These are phyloP conservation scores for Starmera caribaea DNA, from an alignment of 805 yeast genomes.

Conservation along the genomic window DNA sequence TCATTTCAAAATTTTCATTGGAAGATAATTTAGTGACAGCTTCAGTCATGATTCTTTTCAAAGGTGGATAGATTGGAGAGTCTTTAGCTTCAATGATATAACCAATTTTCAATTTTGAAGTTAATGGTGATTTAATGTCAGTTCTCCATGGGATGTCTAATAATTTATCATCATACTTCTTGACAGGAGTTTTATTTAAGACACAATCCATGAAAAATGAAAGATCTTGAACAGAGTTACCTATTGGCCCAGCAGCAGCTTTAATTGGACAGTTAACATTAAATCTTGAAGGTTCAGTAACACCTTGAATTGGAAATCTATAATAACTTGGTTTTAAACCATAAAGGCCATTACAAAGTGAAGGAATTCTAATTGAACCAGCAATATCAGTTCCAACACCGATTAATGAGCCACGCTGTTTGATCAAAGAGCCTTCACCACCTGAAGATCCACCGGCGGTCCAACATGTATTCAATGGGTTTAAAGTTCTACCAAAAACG, in stretches of 20 bases:
- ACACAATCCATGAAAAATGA: constrained; percentile 52
- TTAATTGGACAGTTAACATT: constrained; percentile 30
- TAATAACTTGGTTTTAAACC: constrained; percentile 40
- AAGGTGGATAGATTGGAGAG: too few species aligned
- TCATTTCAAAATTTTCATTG: too few species aligned
- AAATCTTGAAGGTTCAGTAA: constrained; percentile 13
- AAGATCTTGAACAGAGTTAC: constrained; percentile 50
- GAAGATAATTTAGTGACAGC: too few species aligned
- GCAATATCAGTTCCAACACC: constrained; percentile 58
- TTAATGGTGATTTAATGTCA: too few species aligned
- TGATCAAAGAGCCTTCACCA: constrained; percentile 48
- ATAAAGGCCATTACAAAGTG: constrained; percentile 40
- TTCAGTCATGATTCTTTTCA: too few species aligned
- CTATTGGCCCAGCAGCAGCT: constrained; percentile 60
- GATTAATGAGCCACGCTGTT: constrained; percentile 37
- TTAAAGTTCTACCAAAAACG: constrained; percentile 39
- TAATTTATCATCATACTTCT: constrained; percentile 32
- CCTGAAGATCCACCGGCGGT: constrained; percentile 52
- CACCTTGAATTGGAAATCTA: constrained; percentile 24
- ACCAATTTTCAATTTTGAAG: too few species aligned
- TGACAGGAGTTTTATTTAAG: constrained; percentile 43
- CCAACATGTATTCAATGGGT: constrained; percentile 37
- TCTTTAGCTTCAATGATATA: too few species aligned
- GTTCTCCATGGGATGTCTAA: constrained; percentile 14
- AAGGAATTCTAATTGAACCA: constrained; percentile 51